These are phyloP conservation scores for Glarea lozoyensis DNA, from an alignment of 495 filamentous ascomycete genomes.

Conservation along the genomic window DNA sequence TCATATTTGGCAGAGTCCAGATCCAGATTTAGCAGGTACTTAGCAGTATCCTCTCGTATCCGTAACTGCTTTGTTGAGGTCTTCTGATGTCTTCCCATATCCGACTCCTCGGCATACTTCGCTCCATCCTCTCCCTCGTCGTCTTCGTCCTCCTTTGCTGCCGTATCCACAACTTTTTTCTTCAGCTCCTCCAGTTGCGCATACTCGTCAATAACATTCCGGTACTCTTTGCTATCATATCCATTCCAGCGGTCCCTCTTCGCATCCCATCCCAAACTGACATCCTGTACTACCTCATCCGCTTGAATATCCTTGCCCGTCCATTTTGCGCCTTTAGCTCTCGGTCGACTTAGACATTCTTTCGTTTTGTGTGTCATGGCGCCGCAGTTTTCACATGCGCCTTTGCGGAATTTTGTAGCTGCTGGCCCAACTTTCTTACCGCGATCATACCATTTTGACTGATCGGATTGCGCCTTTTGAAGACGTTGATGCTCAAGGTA, in stretches of 20 bases:
- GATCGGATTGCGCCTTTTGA: slow-evolving; percentile 58
- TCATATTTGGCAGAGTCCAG: slow-evolving; percentile 97
- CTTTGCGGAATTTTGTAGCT: slow-evolving; percentile 94
- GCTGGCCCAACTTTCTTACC: slow-evolving; percentile 72
- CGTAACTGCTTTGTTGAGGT: slow-evolving; percentile 86
- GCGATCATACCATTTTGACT: slow-evolving; percentile 84
- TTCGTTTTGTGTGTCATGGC: slow-evolving; percentile 93
- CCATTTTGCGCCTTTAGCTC: slow-evolving; percentile 86
- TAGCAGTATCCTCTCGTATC: slow-evolving; percentile 95
- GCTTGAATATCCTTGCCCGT: slow-evolving; percentile 89
- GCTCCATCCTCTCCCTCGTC: slow-evolving; percentile 46
- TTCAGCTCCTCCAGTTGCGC: slow-evolving; percentile 79
- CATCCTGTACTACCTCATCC: slow-evolving; percentile 79
- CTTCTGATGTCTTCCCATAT: slow-evolving; percentile 85
- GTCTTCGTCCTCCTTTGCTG: slow-evolving; percentile 35
- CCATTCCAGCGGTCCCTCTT: slow-evolving; percentile 97
- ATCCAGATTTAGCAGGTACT: slow-evolving; percentile 91
- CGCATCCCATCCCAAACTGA: slow-evolving; percentile 90
- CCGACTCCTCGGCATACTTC: slow-evolving; percentile 93
- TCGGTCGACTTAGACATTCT: slow-evolving; percentile 82
- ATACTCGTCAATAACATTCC: slow-evolving; percentile 77
- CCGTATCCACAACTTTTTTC: slow-evolving; percentile 33
- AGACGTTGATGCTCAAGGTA: slow-evolving; percentile 97
- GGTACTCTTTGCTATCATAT: slow-evolving; percentile 84
- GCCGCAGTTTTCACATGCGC: slow-evolving; percentile 96